Conservation (phyloP, 2,329 filamentous ascomycete species). For the Talaromyces sp. region DNA sequence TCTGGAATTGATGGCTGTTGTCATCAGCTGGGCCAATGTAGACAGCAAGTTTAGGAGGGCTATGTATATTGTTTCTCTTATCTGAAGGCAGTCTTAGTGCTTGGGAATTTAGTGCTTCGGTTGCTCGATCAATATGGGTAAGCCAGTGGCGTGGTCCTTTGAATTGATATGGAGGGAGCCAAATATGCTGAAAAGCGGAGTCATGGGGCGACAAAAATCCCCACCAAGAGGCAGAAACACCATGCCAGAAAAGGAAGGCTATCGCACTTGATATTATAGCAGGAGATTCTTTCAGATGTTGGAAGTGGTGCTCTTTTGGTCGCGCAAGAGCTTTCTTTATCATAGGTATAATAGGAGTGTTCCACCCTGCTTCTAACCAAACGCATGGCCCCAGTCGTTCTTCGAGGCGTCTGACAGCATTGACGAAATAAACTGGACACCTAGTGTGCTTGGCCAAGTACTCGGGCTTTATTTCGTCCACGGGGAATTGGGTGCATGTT, state of each 20-base stretch:
- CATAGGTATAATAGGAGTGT: slow-evolving; percentile 23
- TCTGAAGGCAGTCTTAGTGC: not conserved
- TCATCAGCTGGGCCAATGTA: not conserved
- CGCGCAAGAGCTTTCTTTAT: not conserved
- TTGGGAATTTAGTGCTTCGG: not conserved
- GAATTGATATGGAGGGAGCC: slow-evolving; percentile 19
- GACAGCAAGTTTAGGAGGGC: not conserved
- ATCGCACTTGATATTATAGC: not conserved
- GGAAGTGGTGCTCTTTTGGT: not conserved
- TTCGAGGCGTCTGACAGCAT: slow-evolving; percentile 36
- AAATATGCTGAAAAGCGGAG: slow-evolving; percentile 8
- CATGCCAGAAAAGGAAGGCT: not conserved
- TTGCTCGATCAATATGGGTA: not conserved
- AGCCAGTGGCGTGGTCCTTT: not conserved
- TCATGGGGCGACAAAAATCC: slow-evolving; percentile 2
- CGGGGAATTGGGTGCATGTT: not conserved
- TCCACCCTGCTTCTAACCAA: slow-evolving; percentile 43
- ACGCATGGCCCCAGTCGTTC: slow-evolving; percentile 20
- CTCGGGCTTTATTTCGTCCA: not conserved
- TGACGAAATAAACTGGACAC: slow-evolving; percentile 24
- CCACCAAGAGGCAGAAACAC: not conserved
- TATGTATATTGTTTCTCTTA: not conserved
- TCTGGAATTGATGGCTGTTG: not conserved
- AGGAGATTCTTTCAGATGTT: not conserved
- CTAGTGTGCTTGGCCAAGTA: not conserved